phyloP scores from a whole-genome alignment of 495 filamentous ascomycete genomes.

The Barbatosphaeria neglecta region DNA sequence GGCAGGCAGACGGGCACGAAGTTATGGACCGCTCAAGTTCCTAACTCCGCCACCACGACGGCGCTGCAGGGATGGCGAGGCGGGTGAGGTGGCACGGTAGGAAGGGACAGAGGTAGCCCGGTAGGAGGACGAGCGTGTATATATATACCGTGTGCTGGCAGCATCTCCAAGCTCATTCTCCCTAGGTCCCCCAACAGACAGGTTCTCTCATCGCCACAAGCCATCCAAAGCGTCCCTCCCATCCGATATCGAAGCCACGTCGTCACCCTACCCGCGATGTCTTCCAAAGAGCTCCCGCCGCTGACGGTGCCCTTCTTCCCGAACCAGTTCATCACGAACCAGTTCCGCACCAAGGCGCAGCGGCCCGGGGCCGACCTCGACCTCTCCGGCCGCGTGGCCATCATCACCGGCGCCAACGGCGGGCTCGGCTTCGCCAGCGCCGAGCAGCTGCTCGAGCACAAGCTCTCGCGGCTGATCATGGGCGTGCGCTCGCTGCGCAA shows the following conservation, averaged over 20 bases:
- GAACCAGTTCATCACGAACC: slow-evolving; percentile 16
- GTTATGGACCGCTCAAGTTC: no score
- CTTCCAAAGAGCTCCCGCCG: slow-evolving; percentile 12
- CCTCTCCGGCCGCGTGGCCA: slow-evolving; percentile 28
- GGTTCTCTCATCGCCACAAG: no score
- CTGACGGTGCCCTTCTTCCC: slow-evolving; percentile 5
- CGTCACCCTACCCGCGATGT: neutral
- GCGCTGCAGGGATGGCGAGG: no score
- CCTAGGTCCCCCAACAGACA: no score
- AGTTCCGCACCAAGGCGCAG: slow-evolving; percentile 17
- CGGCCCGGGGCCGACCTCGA: slow-evolving; percentile 10
- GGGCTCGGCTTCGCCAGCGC: slow-evolving; percentile 40
- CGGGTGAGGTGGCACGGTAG: no score
- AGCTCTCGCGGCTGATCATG: slow-evolving; percentile 36
- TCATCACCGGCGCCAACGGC: slow-evolving; percentile 40
- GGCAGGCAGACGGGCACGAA: no score
- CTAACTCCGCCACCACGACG: no score
- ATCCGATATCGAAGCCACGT: neutral
- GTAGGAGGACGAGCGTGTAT: no score
- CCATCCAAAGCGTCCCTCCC: no score
- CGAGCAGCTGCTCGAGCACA: slow-evolving; percentile 26
- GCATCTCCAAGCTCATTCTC: no score
- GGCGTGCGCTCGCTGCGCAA: slow-evolving; percentile 37
- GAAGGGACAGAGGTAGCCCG: no score
- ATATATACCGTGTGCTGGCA: no score